Percentiles rank a stretch among this genome's conserved stretches.
Conservation (phyloP, 306 rosid species). For the Lathyrus tuberosus region DNA sequence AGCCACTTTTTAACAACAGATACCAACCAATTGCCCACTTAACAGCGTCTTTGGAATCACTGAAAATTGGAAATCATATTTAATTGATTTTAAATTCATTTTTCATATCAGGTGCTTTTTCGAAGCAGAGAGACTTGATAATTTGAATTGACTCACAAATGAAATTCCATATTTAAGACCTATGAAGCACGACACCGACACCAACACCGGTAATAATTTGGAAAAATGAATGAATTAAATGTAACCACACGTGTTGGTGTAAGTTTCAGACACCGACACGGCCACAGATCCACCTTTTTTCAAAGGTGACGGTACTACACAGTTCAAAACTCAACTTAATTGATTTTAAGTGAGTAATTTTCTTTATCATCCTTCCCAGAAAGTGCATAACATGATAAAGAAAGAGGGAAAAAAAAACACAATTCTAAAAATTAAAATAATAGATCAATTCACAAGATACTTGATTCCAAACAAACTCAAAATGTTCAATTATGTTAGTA, state of each 20-base stretch:
- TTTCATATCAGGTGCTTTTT: neutral
- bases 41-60: neutral
- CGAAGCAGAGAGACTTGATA: neutral
- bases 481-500: conserved; percentile 2
- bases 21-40: conserved; percentile 3
- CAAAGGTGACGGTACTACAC: no score
- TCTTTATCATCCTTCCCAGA: conserved; percentile 6
- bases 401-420: conserved; percentile 3
- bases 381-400: neutral
- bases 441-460: conserved; percentile 8
- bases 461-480: conserved; percentile 9
- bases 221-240: no score
- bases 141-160: conserved; percentile 6
- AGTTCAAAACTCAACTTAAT: neutral
- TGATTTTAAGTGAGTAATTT: conserved; percentile 2
- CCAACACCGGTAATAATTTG: no score
- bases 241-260: no score
- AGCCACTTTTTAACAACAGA: neutral
- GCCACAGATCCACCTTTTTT: no score
- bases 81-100: conserved; percentile 7
- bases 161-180: neutral
- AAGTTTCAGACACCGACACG: no score
- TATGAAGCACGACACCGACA: no score
- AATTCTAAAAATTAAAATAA: neutral
- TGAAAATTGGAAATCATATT: neutral